Base-by-base conservation (phyloP, 2,329 filamentous ascomycete species). In the Exophiala alcalophila region DNA sequence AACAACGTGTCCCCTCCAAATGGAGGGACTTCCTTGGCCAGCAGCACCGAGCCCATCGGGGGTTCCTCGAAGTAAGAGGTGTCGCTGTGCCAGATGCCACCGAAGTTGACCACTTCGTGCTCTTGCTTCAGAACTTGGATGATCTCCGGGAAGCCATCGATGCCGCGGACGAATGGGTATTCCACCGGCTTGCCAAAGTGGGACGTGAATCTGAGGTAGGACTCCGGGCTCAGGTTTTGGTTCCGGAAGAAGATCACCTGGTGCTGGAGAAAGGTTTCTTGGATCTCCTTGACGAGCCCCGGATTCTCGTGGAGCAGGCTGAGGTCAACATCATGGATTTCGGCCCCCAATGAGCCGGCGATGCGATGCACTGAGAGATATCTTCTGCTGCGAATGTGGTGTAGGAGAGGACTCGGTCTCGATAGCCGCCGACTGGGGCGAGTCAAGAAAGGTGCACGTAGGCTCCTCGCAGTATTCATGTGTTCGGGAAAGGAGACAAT, bases 1-100 rank as follows among this genome's bases (percentile, higher is more conserved):
- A 58, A 63, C 4, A 54, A 42, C 1, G 61, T 64, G 40, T 64
- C 61, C 10, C 61, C 61, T 5, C 61, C 61, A 14, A 52, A 55
- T 1, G 59, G 57, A 0, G 52, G 52, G 3, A 53, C 42, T 35
- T 55, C 50, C 14, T 50, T 42, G 4, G 50, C 52, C 24, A 52
- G 28, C 16, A 55, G 44, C 5, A 55, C 29, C 16, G 52, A 50
- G 18, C 44, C 52, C 44, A 55, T 44, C 1, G 52, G 52, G 11
- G 52, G 52, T 4, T 41, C 28, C 6, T 38, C 31, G 16, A 51
- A 47, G 26, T 55, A 55, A 7, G 47, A 42, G n/a, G 52, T 55
- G 44, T 55, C 52, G 15, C 39, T 44, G 37, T 55, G 50, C 52
- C 52, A 55, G 35, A 55, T 45, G 14, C 52, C 52, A 11, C 52